These are phyloP conservation scores for Zymoseptoria tritici DNA, from an alignment of 2,329 filamentous ascomycete genomes.

Conservation along the genomic window DNA sequence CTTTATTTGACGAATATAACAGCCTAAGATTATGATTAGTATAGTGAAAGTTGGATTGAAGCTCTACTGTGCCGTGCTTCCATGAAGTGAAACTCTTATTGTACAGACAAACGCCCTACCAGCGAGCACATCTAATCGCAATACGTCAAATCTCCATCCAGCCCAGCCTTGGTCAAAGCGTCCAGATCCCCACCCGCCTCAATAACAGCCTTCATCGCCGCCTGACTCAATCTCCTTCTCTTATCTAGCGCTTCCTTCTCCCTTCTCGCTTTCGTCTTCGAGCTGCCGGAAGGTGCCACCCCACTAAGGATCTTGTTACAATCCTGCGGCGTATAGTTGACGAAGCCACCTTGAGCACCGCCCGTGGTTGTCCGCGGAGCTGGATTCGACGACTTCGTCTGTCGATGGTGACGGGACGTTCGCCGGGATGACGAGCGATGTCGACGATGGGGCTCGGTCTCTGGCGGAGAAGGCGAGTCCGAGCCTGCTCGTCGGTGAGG, in stretches of 20 bases:
- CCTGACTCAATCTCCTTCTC: slow-evolving; percentile 59
- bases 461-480: slow-evolving; percentile 22
- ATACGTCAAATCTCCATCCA: slow-evolving; percentile 20
- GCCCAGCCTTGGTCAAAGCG: slow-evolving; percentile 36
- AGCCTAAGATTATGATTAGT: not conserved
- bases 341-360: slow-evolving; percentile 55
- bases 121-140: not conserved
- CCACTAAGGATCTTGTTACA: slow-evolving; percentile 72
- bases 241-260: slow-evolving; percentile 83
- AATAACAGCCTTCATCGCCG: slow-evolving; percentile 59
- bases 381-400: slow-evolving; percentile 23
- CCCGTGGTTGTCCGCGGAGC: slow-evolving; percentile 24
- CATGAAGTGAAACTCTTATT: not conserved
- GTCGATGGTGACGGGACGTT: slow-evolving; percentile 19
- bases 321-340: slow-evolving; percentile 84
- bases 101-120: not conserved
- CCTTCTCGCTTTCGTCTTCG: slow-evolving; percentile 87
- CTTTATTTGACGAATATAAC: not conserved
- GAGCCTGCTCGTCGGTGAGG: slow-evolving; percentile 16
- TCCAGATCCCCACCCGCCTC: slow-evolving; percentile 61
- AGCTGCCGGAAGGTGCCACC: slow-evolving; percentile 83
- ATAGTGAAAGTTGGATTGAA: not conserved
- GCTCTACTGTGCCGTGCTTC: not conserved
- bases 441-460: slow-evolving; percentile 18
- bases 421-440: slow-evolving; percentile 16